A percentile compares a stretch with the other conserved stretches of the same genome.
Evolutionary conservation across 352 stramenopile species (phyloP).

Genomic region (Phytophthora pseudosyringae): DNA sequence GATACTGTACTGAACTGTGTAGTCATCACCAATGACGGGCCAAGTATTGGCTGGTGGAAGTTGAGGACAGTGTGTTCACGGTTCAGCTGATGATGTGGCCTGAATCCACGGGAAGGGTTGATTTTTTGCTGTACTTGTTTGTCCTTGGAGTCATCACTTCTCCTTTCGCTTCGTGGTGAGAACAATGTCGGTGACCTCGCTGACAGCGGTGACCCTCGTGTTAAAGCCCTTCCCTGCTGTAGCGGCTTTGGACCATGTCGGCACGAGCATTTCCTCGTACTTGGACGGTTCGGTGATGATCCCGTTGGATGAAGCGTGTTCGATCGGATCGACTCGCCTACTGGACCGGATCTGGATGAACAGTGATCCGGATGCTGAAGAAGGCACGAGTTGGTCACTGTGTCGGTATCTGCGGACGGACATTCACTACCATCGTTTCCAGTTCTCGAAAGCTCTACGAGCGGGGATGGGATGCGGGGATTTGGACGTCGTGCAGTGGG

Average conservation of each 20-base stretch:
- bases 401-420: constrained; percentile 13
- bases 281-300: constrained; percentile 22
- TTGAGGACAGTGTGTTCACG: no score
- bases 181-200: constrained; percentile 1
- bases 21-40: no score
- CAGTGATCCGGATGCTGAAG: constrained; percentile 6
- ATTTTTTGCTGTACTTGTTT: no score
- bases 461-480: constrained; percentile 10
- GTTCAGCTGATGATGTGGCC: no score
- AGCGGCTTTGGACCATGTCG: constrained; percentile 9
- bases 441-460: constrained; percentile 16
- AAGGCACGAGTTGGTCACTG: constrained; percentile 11
- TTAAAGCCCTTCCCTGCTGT: constrained; percentile 10
- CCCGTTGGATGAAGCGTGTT: constrained; percentile 15
- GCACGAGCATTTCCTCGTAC: constrained; percentile 16
- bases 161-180: not conserved
- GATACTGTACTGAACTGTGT: no score
- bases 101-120: no score
- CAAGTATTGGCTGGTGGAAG: no score
- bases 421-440: constrained; percentile 17
- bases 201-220: constrained; percentile 6
- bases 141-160: no score
- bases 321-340: constrained; percentile 2
- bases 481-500: constrained; percentile 14
- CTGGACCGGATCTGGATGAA: constrained; percentile 27